Evolutionary conservation across 352 stramenopile genomes (phyloP).

Genomic region (Pythium chondricola): DNA sequence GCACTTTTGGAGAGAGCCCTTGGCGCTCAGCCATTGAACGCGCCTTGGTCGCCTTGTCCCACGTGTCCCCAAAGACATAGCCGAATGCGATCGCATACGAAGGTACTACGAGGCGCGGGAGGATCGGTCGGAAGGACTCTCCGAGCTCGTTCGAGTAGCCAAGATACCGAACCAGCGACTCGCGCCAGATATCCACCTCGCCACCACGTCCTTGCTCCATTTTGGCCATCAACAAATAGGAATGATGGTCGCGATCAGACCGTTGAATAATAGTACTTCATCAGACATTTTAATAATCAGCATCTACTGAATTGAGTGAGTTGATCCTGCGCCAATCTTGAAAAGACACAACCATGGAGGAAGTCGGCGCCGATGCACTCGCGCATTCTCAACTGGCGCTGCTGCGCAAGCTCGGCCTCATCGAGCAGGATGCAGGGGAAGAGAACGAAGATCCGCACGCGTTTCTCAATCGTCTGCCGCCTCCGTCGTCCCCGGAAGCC

Average conservation of each 20-base stretch:
- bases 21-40: constrained; percentile 22
- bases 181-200: constrained; percentile 63
- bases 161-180: constrained; percentile 83
- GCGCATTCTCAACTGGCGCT: constrained; percentile 43
- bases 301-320: no score
- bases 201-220: no score
- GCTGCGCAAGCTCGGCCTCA: constrained; percentile 40
- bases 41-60: constrained; percentile 62
- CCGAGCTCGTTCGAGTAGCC: constrained; percentile 88
- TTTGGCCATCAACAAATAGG: no score
- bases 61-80: constrained; percentile 81
- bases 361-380: constrained; percentile 25
- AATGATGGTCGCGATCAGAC: no score
- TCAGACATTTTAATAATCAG: no score
- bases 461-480: constrained; percentile 20
- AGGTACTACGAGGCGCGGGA: constrained; percentile 53
- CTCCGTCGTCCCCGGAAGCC: background rate
- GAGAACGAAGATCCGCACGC: constrained; percentile 21
- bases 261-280: no score
- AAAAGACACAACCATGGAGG: constrained; percentile 6
- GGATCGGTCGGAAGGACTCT: constrained; percentile 81
- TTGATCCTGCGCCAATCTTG: no score
- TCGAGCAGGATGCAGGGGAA: constrained; percentile 24
- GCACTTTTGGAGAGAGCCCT: constrained; percentile 21
- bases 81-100: constrained; percentile 80